A percentile compares a stretch with the other conserved stretches of the same genome.
phyloP scores from a whole-genome alignment of 495 filamentous ascomycete species.

The Massariosphaeria phaeospora region DNA sequence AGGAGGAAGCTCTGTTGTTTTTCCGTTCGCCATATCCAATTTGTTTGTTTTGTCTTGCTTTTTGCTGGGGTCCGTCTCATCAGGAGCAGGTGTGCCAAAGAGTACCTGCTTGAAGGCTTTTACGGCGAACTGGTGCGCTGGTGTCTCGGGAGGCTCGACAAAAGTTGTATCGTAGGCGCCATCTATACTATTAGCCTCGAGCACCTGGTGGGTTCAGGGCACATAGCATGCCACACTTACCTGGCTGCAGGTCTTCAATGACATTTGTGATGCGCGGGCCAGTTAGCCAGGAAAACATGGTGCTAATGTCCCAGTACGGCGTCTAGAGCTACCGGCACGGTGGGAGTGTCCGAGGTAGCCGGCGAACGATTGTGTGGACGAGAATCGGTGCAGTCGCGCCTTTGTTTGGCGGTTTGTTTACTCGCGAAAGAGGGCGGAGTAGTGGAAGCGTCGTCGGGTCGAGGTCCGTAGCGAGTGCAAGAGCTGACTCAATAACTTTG shows the following conservation, averaged over 20 bases:
- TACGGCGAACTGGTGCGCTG: conserved; percentile 87
- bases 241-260: conserved; percentile 28
- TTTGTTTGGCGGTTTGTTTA: conserved; percentile 31
- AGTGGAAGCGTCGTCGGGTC: neutral
- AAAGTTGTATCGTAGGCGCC: conserved; percentile 24
- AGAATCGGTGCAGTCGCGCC: neutral
- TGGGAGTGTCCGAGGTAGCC: neutral
- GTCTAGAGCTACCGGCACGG: no score
- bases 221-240: conserved; percentile 13
- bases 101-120: conserved; percentile 87
- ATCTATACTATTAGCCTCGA: conserved; percentile 5
- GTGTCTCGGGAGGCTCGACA: conserved; percentile 76
- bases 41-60: conserved; percentile 20
- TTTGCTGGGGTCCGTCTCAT: conserved; percentile 22
- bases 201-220: neutral
- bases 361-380: conserved; percentile 7
- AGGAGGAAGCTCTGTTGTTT: neutral
- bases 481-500: no score
- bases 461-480: neutral
- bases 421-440: conserved; percentile 3
- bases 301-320: no score
- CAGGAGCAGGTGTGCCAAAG: conserved; percentile 68
- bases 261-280: conserved; percentile 35
- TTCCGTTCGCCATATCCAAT: conserved; percentile 8
- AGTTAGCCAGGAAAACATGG: conserved; percentile 42